Conservation (phyloP, 257 asterid genomes). For the Rauvolfia tetraphylla region DNA sequence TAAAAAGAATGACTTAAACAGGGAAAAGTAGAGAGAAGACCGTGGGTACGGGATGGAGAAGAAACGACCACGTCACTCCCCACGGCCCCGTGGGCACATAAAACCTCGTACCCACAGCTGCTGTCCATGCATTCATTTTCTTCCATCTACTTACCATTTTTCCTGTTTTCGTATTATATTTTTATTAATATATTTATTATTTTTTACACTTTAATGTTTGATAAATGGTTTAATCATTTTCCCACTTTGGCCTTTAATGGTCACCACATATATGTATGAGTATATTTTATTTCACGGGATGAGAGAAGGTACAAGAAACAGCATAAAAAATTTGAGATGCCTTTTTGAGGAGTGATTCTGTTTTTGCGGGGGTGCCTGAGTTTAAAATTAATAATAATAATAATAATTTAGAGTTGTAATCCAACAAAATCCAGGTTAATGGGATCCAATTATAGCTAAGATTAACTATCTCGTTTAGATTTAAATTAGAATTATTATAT, state of each 20-base stretch:
- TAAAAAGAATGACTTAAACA: constrained; percentile 6
- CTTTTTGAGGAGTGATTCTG: no score
- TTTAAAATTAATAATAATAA: no score
- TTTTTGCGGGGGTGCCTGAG: no score
- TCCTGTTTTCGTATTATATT: not conserved
- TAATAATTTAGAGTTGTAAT: no score
- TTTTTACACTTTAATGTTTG: not conserved
- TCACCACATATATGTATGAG: constrained; percentile 22
- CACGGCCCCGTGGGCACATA: constrained; percentile 24
- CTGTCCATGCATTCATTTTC: constrained; percentile 34
- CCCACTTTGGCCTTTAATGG: constrained; percentile 17
- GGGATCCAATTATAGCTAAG: no score
- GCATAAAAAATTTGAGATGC: not conserved
- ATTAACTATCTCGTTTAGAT: no score
- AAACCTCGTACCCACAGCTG: constrained; percentile 83
- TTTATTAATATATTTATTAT: not conserved
- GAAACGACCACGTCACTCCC: constrained; percentile 65
- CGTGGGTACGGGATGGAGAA: constrained; percentile 45
- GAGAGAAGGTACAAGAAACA: not conserved
- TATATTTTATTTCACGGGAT: not conserved
- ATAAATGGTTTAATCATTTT: constrained; percentile 5
- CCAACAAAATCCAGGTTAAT: no score
- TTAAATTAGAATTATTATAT: no score
- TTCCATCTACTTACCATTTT: constrained; percentile 18
- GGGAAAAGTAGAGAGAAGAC: constrained; percentile 17